Conservation (phyloP, 2,329 filamentous ascomycete genomes). For the Alternaria infectoria region DNA sequence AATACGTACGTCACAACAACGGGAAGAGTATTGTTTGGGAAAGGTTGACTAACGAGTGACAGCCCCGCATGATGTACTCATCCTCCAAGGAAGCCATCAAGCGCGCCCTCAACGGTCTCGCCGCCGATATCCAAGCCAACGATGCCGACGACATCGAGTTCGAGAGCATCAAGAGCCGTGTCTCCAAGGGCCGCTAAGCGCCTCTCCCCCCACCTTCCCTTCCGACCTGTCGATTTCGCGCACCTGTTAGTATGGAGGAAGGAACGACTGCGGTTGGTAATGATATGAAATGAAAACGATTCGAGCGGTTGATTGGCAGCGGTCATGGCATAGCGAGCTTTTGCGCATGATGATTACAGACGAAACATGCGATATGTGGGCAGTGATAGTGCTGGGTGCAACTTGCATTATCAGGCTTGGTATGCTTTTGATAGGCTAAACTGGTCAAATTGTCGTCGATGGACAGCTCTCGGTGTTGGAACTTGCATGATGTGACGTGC, state of each 20-base stretch:
- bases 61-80: conserved; percentile 91
- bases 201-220: background rate
- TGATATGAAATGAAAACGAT: conserved; percentile 24
- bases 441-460: conserved; percentile 32
- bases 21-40: background rate
- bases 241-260: conserved; percentile 23
- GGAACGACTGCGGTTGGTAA: conserved; percentile 21
- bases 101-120: conserved; percentile 76
- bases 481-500: conserved; percentile 8
- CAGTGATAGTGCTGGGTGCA: conserved; percentile 12
- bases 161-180: conserved; percentile 67
- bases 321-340: conserved; percentile 10
- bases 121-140: conserved; percentile 81
- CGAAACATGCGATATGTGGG: conserved; percentile 13
- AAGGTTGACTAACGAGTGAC: conserved; percentile 18
- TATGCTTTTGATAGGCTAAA: conserved; percentile 20
- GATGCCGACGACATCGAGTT: conserved; percentile 83
- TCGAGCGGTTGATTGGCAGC: conserved; percentile 12
- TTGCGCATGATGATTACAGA: conserved; percentile 15
- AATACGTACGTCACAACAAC: conserved; percentile 66
- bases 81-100: conserved; percentile 88
- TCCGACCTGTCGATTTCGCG: conserved; percentile 21
- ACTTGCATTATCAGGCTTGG: conserved; percentile 21
- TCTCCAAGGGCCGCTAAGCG: conserved; percentile 59
- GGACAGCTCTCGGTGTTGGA: conserved; percentile 19